Base-by-base conservation (phyloP, 768 basidiomycete genomes). In the Daedaleopsis sinensis region DNA sequence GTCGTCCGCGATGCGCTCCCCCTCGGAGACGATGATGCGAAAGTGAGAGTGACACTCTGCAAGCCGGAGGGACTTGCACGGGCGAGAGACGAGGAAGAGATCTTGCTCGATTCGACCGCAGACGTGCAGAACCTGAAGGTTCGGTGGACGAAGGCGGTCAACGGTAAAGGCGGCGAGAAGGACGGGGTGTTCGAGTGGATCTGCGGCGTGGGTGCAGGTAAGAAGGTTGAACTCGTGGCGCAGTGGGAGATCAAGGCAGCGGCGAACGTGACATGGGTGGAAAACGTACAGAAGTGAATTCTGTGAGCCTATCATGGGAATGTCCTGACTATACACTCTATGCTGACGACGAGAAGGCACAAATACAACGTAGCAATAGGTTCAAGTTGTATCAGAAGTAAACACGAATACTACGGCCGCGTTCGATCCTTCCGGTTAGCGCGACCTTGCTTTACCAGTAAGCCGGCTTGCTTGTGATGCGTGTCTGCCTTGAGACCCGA, bases 141-240 rank as follows among this genome's bases (percentile, higher is more conserved):
- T 19, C 75, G 75, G 71, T 78, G 77, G 78, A 65, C 71, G 60
- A 74, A 75, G 48, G 62, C 71, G 8, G 74, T 74, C 1, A 77
- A 80, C 65, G 78, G 78, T 55, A 80, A 79, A 59, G 78, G 78
- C 4, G 83, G 80, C 1, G 78, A 81, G 72, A 82, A 82, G 72
- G 80, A 85, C 48, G 87, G 86, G 1, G 76, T 76, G 59, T 82
- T 82, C 66, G 83, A 85, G 69, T 88, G 85, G 84, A 73, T 71
- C 58, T 76, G 79, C 71, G 76, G 70, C 24, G 70, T 85, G 35
- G 77, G 72, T 8, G 76, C 74, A 16, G 81, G 79, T 15, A 74
- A 73, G 57, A 79, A 78, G 65, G 71, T 82, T 18, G 70, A 69
- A 12, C 65, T 87, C 18, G 75, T 80, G 54, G 76, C 82, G 1